A percentile compares a stretch with the other conserved stretches of the same genome.
Evolutionary conservation across 129 eudicot species (phyloP).

Genomic region (Artemisia annua): DNA sequence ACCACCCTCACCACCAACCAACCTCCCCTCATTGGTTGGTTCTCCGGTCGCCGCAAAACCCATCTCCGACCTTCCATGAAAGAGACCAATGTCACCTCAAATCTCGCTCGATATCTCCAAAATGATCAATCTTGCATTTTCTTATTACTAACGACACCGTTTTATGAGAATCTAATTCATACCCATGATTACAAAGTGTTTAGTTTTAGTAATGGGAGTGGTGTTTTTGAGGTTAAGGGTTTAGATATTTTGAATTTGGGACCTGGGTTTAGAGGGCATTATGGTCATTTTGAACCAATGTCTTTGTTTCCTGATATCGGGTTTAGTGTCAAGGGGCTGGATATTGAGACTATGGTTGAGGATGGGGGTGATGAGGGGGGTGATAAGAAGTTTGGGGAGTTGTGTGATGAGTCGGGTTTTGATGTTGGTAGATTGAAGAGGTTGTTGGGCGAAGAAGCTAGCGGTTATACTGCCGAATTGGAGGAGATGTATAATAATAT

Average conservation of each 20-base stretch:
- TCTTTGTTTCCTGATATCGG: conserved; percentile 58
- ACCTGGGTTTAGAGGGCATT: conserved; percentile 77
- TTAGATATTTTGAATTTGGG: conserved; percentile 71
- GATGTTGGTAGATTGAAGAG: conserved; percentile 56
- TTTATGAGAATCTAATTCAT: conserved; percentile 67
- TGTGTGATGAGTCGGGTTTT: conserved; percentile 49
- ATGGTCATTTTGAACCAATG: conserved; percentile 54
- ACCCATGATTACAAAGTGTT: conserved; percentile 75
- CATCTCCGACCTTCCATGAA: conserved; percentile 82
- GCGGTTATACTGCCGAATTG: conserved; percentile 50
- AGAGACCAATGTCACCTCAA: conserved; percentile 47
- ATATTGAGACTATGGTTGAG: conserved; percentile 52
- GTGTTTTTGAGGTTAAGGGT: conserved; percentile 52
- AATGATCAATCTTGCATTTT: conserved; percentile 49
- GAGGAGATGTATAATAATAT: conserved; percentile 85
- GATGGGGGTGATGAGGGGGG: conserved; percentile 55
- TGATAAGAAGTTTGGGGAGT: conserved; percentile 48
- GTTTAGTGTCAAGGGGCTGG: conserved; percentile 38
- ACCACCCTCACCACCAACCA: conserved; percentile 30
- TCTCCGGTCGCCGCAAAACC: conserved; percentile 80
- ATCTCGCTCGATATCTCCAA: conserved; percentile 39
- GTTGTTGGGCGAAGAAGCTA: conserved; percentile 58
- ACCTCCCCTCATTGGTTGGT: conserved; percentile 69
- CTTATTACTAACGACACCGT: conserved; percentile 73
- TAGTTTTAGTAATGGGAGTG: conserved; percentile 39